Base-by-base conservation (phyloP, 306 rosid species). In the Elaeagnus macrophylla region DNA sequence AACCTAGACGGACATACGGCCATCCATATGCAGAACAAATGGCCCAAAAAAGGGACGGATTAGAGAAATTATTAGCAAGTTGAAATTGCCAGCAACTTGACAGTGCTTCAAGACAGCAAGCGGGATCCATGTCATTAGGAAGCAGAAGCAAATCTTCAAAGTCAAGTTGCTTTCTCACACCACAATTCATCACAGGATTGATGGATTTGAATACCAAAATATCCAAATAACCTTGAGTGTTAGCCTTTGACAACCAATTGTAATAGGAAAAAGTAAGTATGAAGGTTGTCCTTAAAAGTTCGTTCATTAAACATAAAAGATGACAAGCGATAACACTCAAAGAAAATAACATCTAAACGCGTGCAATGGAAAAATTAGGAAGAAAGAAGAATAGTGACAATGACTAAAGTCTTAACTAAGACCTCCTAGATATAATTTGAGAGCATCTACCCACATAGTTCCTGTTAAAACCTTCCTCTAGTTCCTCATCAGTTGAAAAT, bases 1-100 rank as follows among this genome's bases (percentile, higher is more conserved):
- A 80, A 51, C 97, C 97, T 54, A 86, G 80, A 77, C 75, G 51
- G 60, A 74, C 52, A 64, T 90, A 90, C 43, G 91, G 94, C 97
- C 94, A 86, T 56, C 97, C 95, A 79, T 86, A 90, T 57, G 94
- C 97, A 74, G 53, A 52, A 73, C 86, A 86, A 32, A 86, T 71
- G 58, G 94, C 95, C 81, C 80, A 74, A 64, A 90, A 65, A 38
- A 90, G 73, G 51, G 95, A 83, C 44, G 94, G 86, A 15, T 50
- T 77, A 48, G 83, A 73, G 60, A 45, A 48, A 54, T 68, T 65
- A 56, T 64, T 65, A 25, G 59, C 69, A 66, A 67, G 54, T 67
- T 86, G 94, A 64, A 62, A 76, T 72, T 58, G 66, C 97, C 97
- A 90, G 68, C 81, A 76, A 68, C 70, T 64, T 52, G 58, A 66